A percentile compares a stretch with the other conserved stretches of the same genome.
phyloP scores from a whole-genome alignment of 202 grass and related monocot species.

The Schoenoplectus tabernaemontani region DNA sequence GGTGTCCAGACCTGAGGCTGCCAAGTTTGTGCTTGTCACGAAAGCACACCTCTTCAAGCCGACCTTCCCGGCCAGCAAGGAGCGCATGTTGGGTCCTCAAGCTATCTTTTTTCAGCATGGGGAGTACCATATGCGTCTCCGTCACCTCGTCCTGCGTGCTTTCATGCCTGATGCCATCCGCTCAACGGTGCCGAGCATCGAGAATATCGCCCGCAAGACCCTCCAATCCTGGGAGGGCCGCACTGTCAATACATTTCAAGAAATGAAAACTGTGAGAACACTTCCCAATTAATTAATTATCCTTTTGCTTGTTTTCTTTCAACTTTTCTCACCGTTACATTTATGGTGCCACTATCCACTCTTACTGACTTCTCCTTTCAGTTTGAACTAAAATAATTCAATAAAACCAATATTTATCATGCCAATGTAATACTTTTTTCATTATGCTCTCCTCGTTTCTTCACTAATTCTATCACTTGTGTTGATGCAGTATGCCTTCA shows the following conservation, averaged over 20 bases:
- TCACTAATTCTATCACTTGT: not conserved
- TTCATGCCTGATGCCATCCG: conserved; percentile 91
- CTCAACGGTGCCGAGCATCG: conserved; percentile 42
- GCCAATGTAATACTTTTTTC: too few species aligned
- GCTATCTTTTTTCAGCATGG: conserved; percentile 99
- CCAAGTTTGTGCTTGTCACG: conserved; percentile 80
- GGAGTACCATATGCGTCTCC: conserved; percentile 72
- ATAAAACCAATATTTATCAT: not conserved
- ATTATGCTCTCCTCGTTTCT: not conserved
- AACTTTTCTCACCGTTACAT: not conserved
- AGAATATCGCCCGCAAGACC: conserved; percentile 47
- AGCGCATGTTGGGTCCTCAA: conserved; percentile 77
- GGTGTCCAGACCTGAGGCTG: conserved; percentile 93
- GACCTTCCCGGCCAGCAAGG: conserved; percentile 92
- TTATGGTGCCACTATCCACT: not conserved
- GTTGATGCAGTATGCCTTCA: conserved; percentile 61
- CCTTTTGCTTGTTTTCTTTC: not conserved
- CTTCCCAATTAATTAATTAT: not conserved
- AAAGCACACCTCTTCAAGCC: conserved; percentile 96
- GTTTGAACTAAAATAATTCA: not conserved
- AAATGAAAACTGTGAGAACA: conserved; percentile 80
- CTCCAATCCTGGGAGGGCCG: conserved; percentile 58
- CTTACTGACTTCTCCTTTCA: not conserved
- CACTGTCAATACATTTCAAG: conserved; percentile 86
- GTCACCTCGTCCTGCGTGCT: conserved; percentile 67